A percentile compares a stretch with the other conserved stretches of the same genome.
Conservation (phyloP, 768 basidiomycete genomes). For the Pleurotus citrinopileatus region DNA sequence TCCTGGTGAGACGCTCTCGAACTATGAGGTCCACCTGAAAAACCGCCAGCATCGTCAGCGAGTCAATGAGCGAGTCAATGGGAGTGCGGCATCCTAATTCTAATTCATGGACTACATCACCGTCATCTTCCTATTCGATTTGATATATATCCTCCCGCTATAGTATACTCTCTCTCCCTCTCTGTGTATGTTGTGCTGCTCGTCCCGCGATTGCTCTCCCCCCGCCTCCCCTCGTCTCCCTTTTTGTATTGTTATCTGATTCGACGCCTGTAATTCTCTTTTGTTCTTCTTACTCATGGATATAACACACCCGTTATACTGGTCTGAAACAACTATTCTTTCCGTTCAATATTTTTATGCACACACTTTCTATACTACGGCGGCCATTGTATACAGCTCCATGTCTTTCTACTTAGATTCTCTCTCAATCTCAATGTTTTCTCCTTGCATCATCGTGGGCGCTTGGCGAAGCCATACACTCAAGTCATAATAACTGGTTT, state of each 20-base stretch:
- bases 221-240: too few relatives aligned
- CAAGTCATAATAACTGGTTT: too few relatives aligned
- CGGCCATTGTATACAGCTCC: not conserved
- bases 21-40: slow-evolving; percentile 92
- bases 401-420: too few relatives aligned
- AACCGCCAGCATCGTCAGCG: slow-evolving; percentile 77
- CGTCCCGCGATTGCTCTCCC: slow-evolving; percentile 18
- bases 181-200: slow-evolving; percentile 13
- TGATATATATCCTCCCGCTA: slow-evolving; percentile 10
- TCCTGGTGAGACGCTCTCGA: slow-evolving; percentile 79
- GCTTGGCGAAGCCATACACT: too few relatives aligned
- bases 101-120: slow-evolving; percentile 12
- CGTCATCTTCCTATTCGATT: slow-evolving; percentile 10
- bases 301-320: not conserved
- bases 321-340: not conserved
- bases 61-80: slow-evolving; percentile 57
- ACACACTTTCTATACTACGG: not conserved
- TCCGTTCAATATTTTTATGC: slow-evolving; percentile 7
- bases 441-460: too few relatives aligned
- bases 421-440: too few relatives aligned
- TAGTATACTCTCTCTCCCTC: not conserved
- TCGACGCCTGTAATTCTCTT: slow-evolving; percentile 17
- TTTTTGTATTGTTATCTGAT: slow-evolving; percentile 35
- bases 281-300: not conserved
- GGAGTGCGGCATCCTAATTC: slow-evolving; percentile 15